Conservation (phyloP, 441 rosid genomes). For the Jatropha podagrica region DNA sequence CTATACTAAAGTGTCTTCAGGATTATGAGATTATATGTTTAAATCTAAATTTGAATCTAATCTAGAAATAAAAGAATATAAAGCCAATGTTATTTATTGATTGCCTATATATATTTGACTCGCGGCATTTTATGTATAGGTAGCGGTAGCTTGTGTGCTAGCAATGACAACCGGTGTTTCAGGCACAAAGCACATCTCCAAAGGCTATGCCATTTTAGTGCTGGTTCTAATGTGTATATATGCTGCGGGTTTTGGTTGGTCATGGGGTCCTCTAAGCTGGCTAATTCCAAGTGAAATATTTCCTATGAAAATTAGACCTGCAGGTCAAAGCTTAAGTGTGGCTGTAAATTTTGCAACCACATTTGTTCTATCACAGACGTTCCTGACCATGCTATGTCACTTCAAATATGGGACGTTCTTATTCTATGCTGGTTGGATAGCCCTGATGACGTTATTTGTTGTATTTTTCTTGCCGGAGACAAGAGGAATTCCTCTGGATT, state of each 20-base stretch:
- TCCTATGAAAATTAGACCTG: slow-evolving; percentile 67
- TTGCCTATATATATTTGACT: too few species aligned
- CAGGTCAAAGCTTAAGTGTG: slow-evolving; percentile 77
- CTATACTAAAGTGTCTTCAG: too few species aligned
- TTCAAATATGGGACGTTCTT: slow-evolving; percentile 69
- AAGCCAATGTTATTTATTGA: too few species aligned
- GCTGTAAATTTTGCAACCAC: slow-evolving; percentile 65
- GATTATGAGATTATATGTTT: too few species aligned
- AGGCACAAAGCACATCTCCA: slow-evolving; percentile 44
- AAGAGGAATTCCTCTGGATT: slow-evolving; percentile 67
- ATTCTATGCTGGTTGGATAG: slow-evolving; percentile 75
- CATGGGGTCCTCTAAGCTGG: slow-evolving; percentile 87
- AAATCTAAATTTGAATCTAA: too few species aligned
- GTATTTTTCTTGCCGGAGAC: slow-evolving; percentile 76
- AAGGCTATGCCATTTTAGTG: slow-evolving; percentile 45
- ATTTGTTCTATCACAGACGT: slow-evolving; percentile 69
- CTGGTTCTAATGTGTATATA: slow-evolving; percentile 63
- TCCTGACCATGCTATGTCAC: slow-evolving; percentile 70
- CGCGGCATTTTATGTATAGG: slow-evolving; percentile 26
- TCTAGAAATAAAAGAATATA: too few species aligned
- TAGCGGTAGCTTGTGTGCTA: slow-evolving; percentile 50
- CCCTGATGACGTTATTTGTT: slow-evolving; percentile 58
- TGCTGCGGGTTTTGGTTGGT: slow-evolving; percentile 88
- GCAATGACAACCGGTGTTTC: slow-evolving; percentile 49
- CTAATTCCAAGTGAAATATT: slow-evolving; percentile 85